Evolutionary conservation across 768 basidiomycete genomes (phyloP).

Genomic region (Pulveroboletus sp.): DNA sequence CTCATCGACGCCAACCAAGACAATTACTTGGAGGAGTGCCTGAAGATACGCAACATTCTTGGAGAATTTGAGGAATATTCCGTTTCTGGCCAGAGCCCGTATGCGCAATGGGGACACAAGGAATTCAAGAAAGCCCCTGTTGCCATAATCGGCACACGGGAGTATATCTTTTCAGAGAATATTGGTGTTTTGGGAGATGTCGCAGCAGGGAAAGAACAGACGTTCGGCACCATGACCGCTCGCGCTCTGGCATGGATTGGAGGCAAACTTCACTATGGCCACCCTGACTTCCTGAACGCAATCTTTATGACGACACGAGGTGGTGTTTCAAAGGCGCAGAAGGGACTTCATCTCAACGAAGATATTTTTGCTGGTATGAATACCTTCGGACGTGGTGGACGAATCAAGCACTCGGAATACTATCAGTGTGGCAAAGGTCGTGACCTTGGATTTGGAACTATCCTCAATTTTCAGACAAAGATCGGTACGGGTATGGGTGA

Average conservation of each 20-base stretch:
- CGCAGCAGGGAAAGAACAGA: conserved; percentile 99
- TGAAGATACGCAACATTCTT: conserved; percentile 96
- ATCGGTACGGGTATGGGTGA: conserved; percentile 99
- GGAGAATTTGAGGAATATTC: conserved; percentile 97
- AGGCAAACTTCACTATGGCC: conserved; percentile 97
- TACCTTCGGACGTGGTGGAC: conserved; percentile 94
- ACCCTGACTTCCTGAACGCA: conserved; percentile 98
- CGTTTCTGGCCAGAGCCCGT: conserved; percentile 88
- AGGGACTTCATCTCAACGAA: conserved; percentile 96
- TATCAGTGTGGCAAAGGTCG: conserved; percentile 99
- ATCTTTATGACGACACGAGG: conserved; percentile 98
- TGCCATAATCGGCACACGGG: conserved; percentile 96
- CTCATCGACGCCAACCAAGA: conserved; percentile 99
- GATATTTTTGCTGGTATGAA: conserved; percentile 99
- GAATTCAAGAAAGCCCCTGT: conserved; percentile 89
- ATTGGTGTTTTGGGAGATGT: conserved; percentile 99
- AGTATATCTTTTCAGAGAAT: conserved; percentile 99
- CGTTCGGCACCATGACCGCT: conserved; percentile 97
- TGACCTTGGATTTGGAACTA: conserved; percentile 98
- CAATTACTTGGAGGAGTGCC: conserved; percentile 97
- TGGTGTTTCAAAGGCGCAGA: conserved; percentile 98
- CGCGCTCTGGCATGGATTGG: conserved; percentile 95
- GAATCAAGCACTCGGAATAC: conserved; percentile 99
- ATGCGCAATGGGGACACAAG: conserved; percentile 93
- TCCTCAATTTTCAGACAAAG: conserved; percentile 99